These are phyloP conservation scores for Platismatia glauca DNA, from an alignment of 495 filamentous ascomycete species.

Conservation along the genomic window DNA sequence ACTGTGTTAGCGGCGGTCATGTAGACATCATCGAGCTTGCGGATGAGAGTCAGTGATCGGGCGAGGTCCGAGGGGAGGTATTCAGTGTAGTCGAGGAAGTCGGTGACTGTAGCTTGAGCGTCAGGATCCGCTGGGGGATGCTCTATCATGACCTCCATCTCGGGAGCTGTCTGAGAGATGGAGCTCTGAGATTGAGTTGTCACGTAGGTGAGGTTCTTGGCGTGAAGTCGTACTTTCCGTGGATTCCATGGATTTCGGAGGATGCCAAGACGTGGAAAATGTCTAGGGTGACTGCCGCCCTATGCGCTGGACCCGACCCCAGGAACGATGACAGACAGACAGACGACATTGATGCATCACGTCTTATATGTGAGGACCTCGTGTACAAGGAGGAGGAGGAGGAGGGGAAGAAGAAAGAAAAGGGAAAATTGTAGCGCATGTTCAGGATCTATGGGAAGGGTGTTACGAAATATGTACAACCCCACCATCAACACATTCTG, in stretches of 20 bases:
- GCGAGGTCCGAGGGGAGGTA: conserved; percentile 89
- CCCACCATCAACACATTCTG: too few relatives aligned
- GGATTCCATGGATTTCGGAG: too few relatives aligned
- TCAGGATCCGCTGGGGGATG: conserved; percentile 58
- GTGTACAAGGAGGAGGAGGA: too few relatives aligned
- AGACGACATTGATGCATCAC: too few relatives aligned
- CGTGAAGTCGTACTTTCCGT: neutral
- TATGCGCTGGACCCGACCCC: too few relatives aligned
- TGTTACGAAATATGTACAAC: too few relatives aligned
- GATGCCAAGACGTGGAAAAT: neutral
- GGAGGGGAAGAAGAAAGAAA: too few relatives aligned
- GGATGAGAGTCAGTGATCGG: conserved; percentile 81
- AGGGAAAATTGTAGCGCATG: too few relatives aligned
- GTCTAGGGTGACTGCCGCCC: too few relatives aligned
- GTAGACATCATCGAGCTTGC: conserved; percentile 69
- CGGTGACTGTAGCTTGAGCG: conserved; percentile 85
- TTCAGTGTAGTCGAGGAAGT: conserved; percentile 95
- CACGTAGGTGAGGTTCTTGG: neutral
- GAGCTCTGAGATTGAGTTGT: neutral
- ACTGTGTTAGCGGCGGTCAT: conserved; percentile 54
- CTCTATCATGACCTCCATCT: conserved; percentile 6
- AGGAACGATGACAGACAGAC: too few relatives aligned
- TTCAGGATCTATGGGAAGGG: too few relatives aligned
- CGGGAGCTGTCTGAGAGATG: neutral
- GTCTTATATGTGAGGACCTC: too few relatives aligned